Evolutionary conservation across 177 flowering plant genomes (phyloP), one percentile per base, ranked within the genome.

Genomic region (Vitis hybrid): DNA sequence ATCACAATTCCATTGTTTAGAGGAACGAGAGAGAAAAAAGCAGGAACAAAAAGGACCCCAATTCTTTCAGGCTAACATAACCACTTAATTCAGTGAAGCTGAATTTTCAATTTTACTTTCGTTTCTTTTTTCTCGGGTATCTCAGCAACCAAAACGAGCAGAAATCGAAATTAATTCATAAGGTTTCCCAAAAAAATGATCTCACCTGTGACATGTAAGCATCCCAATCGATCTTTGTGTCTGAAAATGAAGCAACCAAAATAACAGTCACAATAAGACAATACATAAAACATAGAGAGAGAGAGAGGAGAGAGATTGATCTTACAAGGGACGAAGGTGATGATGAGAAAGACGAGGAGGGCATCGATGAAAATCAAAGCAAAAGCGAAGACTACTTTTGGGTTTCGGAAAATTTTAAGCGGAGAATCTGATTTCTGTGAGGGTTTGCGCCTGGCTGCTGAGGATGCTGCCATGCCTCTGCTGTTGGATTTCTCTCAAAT

Each of bases 161-260:
- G n/a, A 2, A 8, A 5, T 12, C 17, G 18, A 14, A 11, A n/a
- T 19, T 13, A 10, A 28, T 1, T 28, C 19, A 1, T 6, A 63
- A 55, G 38, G 49, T 19, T 47, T 38, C 47, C 47, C 47, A 5
- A 38, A 38, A 38, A 7, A 7, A 38, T 5, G 9, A 38, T 38
- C 71, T 24, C 54, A 92, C 97, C 89, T 95, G 98, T 49, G 98
- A 87, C 97, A 95, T 95, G 76, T 95, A 95, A 67, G 98, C 98
- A 71, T 95, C 98, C 98, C 98, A 95, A 70, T 95, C 98, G 51
- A 95, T 92, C 86, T 95, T 95, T 13, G 98, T 95, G 79, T 95
- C 98, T 95, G 87, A 66, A 76, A 38, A 73, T 64, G 4, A 68
- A 75, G 24, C 15, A 69, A 68, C 2, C 0, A 18, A 62, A 59